Base-by-base conservation (phyloP, 208 protist genomes). In the Lotmaria passim region DNA sequence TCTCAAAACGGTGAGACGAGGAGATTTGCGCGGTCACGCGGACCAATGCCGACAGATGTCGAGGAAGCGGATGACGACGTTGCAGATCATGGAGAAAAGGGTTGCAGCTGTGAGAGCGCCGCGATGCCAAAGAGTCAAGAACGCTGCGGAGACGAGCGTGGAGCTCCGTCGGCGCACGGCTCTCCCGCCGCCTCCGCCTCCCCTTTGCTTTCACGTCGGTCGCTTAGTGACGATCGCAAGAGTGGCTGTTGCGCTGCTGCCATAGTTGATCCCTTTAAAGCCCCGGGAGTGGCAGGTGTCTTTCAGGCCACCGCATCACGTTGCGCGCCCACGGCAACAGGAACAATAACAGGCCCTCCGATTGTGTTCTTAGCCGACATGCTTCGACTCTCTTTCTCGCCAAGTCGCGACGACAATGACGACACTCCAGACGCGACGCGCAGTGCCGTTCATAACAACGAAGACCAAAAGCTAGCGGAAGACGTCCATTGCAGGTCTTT, bases 361-460 rank as follows among this genome's bases (percentile, higher is more conserved):
- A 52, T 61, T 28, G 30, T 74, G 50, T 74, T 34, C 33, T 51
- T 74, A 8, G 23, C 51, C 7, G 69, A 74, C 31, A 74, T 66
- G 69, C 59, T 74, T 21, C 51, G 69, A 17, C 57, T 61, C 38
- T 67, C 69, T 51, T 46, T 67, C 59, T 74, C 69, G 8, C 57
- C 46, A 0, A 38, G 31, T 7, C 47, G 44, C 39, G 36, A 30
- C 48, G 48, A 53, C 43, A 30, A 34, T 34, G 8, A 24, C 56
- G n/a, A 48, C 24, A n/a, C n/a, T 34, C 19, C 5, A 11, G 44
- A 19, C 21, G 47, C n/a, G n/a, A n/a, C n/a, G n/a, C n/a, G n/a
- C n/a, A n/a, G n/a, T n/a, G n/a, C n/a, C n/a, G n/a, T n/a, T n/a
- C n/a, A n/a, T n/a, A n/a, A n/a, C n/a, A n/a, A n/a, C n/a, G n/a